Evolutionary conservation across 2,329 filamentous ascomycete species (phyloP).

Genomic region (Zasmidium angulare): DNA sequence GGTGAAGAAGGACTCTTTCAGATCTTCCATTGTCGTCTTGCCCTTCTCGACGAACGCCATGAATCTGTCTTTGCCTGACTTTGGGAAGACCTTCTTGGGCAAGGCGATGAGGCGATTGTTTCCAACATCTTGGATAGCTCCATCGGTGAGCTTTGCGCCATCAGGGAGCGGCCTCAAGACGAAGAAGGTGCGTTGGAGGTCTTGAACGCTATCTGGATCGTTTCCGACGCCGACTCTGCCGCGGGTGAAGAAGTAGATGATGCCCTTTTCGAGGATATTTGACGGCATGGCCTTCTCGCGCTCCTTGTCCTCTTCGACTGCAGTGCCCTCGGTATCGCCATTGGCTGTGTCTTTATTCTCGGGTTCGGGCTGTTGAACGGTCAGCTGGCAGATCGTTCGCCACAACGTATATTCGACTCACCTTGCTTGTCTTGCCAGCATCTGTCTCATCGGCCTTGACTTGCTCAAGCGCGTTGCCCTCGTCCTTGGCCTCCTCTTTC

Average conservation of each 20-base stretch:
- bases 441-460: conserved; percentile 33
- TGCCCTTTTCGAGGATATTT: conserved; percentile 78
- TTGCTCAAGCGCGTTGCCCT: conserved; percentile 28
- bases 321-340: conserved; percentile 28
- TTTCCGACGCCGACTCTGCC: conserved; percentile 73
- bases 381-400: conserved; percentile 1
- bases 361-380: conserved; percentile 11
- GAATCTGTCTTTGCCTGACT: conserved; percentile 66
- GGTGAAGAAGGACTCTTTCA: conserved; percentile 71
- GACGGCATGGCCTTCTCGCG: conserved; percentile 55
- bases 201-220: conserved; percentile 65
- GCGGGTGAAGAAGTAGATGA: conserved; percentile 89
- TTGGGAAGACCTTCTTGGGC: conserved; percentile 81
- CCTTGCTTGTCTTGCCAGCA: conserved; percentile 30
- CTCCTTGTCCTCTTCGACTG: conserved; percentile 51
- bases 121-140: conserved; percentile 54
- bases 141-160: conserved; percentile 65
- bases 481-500: conserved; percentile 12
- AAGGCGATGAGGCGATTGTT: conserved; percentile 73
- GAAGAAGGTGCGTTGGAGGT: conserved; percentile 77
- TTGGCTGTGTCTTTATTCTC: conserved; percentile 16
- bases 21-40: conserved; percentile 61
- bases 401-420: conserved; percentile 7
- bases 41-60: conserved; percentile 82
- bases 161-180: conserved; percentile 70